A percentile compares a stretch with the other conserved stretches of the same genome.
Conservation (phyloP, 495 filamentous ascomycete species). For the Aspergillus campestris region DNA sequence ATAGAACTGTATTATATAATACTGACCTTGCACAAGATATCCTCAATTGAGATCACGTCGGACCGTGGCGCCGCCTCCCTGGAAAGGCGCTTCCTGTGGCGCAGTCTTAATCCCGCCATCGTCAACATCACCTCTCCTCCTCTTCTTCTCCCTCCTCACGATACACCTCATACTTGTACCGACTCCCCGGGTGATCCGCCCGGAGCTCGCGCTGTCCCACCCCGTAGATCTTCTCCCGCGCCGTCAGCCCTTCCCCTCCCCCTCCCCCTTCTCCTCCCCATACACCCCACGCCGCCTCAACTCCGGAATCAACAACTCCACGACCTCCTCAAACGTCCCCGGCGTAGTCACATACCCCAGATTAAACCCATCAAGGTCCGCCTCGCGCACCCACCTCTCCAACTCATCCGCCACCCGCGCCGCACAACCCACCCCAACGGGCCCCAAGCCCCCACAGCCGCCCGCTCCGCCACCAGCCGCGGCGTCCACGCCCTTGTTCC, state of each 20-base stretch:
- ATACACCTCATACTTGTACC: constrained; percentile 52
- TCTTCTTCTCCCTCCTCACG: constrained; percentile 31
- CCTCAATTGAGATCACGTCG: no score
- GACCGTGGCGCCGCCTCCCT: no score
- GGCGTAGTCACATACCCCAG: constrained; percentile 47
- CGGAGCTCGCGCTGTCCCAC: constrained; percentile 45
- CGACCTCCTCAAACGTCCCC: constrained; percentile 54
- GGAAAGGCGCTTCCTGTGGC: no score
- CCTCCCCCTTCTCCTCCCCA: constrained; percentile 21
- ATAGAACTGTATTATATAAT: no score
- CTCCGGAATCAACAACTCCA: constrained; percentile 52
- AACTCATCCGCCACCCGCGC: constrained; percentile 49
- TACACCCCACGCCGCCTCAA: constrained; percentile 45
- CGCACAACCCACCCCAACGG: constrained; percentile 44
- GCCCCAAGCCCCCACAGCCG: constrained; percentile 51
- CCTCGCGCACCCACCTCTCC: constrained; percentile 50
- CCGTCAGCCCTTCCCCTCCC: constrained; percentile 42
- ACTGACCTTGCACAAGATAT: no score
- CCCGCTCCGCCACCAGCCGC: constrained; percentile 44
- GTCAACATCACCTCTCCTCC: not conserved
- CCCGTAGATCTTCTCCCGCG: constrained; percentile 53
- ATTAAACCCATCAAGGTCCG: constrained; percentile 57
- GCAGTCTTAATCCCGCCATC: not conserved
- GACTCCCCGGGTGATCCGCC: constrained; percentile 44
- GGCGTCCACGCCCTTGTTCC: constrained; percentile 35